These are phyloP conservation scores for Pelagophyceae sp. DNA, from an alignment of 352 stramenopile species.

Conservation along the genomic window DNA sequence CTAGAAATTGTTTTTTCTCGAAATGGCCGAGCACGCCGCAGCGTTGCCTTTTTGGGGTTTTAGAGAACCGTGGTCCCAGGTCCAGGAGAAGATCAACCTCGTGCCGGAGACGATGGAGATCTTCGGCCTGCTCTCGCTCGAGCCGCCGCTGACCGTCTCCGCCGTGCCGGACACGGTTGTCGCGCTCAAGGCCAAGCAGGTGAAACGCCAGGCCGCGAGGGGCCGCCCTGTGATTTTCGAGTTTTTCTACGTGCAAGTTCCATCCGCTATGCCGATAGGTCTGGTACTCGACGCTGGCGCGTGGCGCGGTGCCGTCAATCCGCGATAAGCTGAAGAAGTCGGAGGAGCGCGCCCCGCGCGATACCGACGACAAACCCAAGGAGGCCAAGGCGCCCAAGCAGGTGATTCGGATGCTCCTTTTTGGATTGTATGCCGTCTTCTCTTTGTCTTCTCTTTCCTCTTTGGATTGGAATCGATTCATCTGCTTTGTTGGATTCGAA, in stretches of 20 bases:
- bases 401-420: slow-evolving; percentile 13
- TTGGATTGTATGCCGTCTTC: not conserved
- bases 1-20: too few relatives aligned
- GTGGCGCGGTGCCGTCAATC: slow-evolving; percentile 54
- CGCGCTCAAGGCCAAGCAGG: slow-evolving; percentile 89
- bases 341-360: too few relatives aligned
- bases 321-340: slow-evolving; percentile 51
- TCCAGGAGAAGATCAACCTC: slow-evolving; percentile 50
- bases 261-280: not conserved
- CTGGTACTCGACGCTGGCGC: slow-evolving; percentile 60
- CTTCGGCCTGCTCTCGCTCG: slow-evolving; percentile 78
- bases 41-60: too few relatives aligned
- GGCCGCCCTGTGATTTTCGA: too few relatives aligned
- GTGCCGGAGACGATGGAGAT: slow-evolving; percentile 86
- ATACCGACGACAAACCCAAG: slow-evolving; percentile 13
- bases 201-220: too few relatives aligned
- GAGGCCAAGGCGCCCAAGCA: too few relatives aligned
- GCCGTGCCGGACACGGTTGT: slow-evolving; percentile 71
- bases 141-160: slow-evolving; percentile 69
- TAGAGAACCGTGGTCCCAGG: too few relatives aligned
- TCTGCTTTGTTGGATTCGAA: slow-evolving; percentile 9
- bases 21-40: too few relatives aligned
- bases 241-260: not conserved
- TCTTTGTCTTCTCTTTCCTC: too few relatives aligned
- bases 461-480: too few relatives aligned